phyloP scores from a whole-genome alignment of 2,329 filamentous ascomycete species.

The Plectosphaerella plurivora region DNA sequence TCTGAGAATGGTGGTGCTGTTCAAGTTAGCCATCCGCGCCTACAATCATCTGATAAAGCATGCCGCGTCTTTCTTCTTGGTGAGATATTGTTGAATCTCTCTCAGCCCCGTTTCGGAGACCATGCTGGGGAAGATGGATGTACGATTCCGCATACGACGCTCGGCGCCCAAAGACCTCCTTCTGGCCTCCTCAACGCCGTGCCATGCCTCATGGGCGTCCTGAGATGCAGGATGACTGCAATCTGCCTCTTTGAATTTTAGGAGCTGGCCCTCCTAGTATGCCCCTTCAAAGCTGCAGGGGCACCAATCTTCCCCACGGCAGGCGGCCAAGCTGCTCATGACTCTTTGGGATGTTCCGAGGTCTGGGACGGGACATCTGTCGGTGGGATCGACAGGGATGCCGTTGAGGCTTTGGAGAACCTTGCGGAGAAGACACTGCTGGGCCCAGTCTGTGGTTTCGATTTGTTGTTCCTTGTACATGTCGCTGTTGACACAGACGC shows the following conservation, averaged over 20 bases:
- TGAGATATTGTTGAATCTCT: not conserved
- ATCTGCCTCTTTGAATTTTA: too few relatives aligned
- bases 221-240: too few relatives aligned
- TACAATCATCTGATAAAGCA: too few relatives aligned
- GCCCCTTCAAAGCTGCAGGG: too few relatives aligned
- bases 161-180: not conserved
- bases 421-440: not conserved
- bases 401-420: not conserved
- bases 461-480: not conserved
- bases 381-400: not conserved
- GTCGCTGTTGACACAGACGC: too few relatives aligned
- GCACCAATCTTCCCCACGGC: too few relatives aligned
- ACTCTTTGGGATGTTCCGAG: not conserved
- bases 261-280: too few relatives aligned
- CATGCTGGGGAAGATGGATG: not conserved
- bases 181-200: too few relatives aligned
- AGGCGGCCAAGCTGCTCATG: not conserved
- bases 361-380: not conserved
- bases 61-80: too few relatives aligned
- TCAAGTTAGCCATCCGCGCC: too few relatives aligned
- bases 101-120: not conserved
- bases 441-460: constrained; percentile 1
- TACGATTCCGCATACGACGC: not conserved
- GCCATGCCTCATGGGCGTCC: too few relatives aligned
- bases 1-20: too few relatives aligned